Percentiles rank a stretch among this genome's conserved stretches.
Conservation (phyloP, 441 rosid genomes). For the Eutrema salsugineum region DNA sequence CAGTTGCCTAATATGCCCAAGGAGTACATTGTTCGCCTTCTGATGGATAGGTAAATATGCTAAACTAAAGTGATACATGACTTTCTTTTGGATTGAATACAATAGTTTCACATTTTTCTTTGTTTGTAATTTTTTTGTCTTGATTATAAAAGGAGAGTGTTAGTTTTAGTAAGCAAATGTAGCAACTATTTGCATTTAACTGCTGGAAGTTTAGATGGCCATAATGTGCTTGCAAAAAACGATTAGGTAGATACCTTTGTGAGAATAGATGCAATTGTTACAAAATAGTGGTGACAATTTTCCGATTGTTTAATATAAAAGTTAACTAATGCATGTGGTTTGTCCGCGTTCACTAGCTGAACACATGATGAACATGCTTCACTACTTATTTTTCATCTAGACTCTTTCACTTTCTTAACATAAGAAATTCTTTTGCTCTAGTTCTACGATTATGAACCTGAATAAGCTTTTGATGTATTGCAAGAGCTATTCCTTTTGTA, state of each 20-base stretch:
- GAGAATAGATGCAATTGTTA: not conserved
- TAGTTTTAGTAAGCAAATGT: not conserved
- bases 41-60: conserved; percentile 86
- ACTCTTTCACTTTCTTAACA: not conserved
- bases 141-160: not conserved
- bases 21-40: conserved; percentile 98
- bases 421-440: not conserved
- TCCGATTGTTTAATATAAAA: not conserved
- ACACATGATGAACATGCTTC: not conserved
- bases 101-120: not conserved
- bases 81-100: not conserved
- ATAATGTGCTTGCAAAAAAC: not conserved
- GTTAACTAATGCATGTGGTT: not conserved
- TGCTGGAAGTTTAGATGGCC: not conserved
- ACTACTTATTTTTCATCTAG: not conserved
- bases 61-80: not conserved
- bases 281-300: not conserved
- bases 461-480: not conserved
- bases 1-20: conserved; percentile 99
- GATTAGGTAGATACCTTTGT: not conserved
- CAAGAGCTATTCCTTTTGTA: not conserved
- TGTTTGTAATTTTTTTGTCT: not conserved
- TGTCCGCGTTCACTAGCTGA: not conserved
- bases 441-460: not conserved
- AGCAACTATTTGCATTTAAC: not conserved